Evolutionary conservation across 257 asterid genomes (phyloP).

Genomic region (Gynochthodes officinalis): DNA sequence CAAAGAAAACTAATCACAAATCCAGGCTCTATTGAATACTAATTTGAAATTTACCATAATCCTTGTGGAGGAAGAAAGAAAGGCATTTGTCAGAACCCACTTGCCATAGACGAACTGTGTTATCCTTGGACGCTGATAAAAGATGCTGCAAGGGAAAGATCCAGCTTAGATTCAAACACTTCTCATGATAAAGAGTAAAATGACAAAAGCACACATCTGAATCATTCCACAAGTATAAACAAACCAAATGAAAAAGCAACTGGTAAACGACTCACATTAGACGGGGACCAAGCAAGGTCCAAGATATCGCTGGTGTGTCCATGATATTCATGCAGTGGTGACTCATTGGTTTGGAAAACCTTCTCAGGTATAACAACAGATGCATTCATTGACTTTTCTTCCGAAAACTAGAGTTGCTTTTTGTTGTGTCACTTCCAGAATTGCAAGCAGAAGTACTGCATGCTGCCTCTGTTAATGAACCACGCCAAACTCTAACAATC

Average conservation of each 20-base stretch:
- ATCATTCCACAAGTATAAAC: background rate
- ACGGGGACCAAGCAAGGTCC: constrained; percentile 84
- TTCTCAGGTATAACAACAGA: constrained; percentile 51
- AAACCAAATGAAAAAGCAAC: background rate
- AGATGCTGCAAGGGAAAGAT: constrained; percentile 49
- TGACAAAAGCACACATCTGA: background rate
- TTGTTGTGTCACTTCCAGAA: constrained; percentile 14
- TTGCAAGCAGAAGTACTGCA: constrained; percentile 20
- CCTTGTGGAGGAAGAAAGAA: constrained; percentile 59
- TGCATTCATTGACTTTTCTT: constrained; percentile 25
- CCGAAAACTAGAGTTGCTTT: constrained; percentile 11
- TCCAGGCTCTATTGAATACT: background rate
- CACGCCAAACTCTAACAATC: constrained; percentile 62
- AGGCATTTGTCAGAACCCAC: constrained; percentile 53
- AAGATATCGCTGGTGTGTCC: constrained; percentile 63
- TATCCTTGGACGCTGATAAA: constrained; percentile 71
- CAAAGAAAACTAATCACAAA: background rate
- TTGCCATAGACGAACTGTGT: constrained; percentile 71
- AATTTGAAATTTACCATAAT: constrained; percentile 51
- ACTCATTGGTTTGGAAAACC: constrained; percentile 55
- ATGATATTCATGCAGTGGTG: constrained; percentile 44
- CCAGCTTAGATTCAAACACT: constrained; percentile 10
- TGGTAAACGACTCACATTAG: constrained; percentile 50
- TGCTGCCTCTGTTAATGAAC: constrained; percentile 30
- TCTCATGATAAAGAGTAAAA: background rate